Evolutionary conservation across 2,329 filamentous ascomycete species (phyloP).

Genomic region (Plectosphaerella sp.): DNA sequence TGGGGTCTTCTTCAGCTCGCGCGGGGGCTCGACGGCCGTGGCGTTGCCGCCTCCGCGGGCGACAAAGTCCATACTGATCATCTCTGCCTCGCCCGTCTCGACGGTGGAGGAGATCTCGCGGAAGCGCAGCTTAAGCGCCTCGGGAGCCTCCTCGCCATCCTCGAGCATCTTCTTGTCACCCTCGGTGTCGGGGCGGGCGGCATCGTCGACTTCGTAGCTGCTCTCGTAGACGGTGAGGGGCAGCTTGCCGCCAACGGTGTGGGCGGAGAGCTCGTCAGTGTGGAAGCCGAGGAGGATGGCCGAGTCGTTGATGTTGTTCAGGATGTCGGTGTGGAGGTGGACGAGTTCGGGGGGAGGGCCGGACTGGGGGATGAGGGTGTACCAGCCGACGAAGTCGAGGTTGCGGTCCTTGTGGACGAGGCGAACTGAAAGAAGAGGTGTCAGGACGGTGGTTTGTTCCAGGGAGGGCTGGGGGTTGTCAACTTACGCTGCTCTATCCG

Average conservation of each 20-base stretch:
- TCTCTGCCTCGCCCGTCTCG: conserved; percentile 92
- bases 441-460: not conserved
- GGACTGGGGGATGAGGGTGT: conserved; percentile 67
- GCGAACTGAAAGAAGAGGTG: conserved; percentile 55
- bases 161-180: conserved; percentile 70
- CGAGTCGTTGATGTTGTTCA: conserved; percentile 74
- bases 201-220: conserved; percentile 67
- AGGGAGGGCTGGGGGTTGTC: not conserved
- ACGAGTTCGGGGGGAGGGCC: conserved; percentile 69
- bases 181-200: conserved; percentile 32
- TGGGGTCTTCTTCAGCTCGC: conserved; percentile 40
- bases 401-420: conserved; percentile 80
- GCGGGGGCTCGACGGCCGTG: conserved; percentile 45
- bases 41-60: conserved; percentile 81
- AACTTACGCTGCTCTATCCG: conserved; percentile 79
- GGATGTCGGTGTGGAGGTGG: conserved; percentile 73
- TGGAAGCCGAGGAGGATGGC: conserved; percentile 88
- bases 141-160: conserved; percentile 45
- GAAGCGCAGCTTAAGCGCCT: conserved; percentile 63
- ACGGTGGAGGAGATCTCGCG: conserved; percentile 80
- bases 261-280: conserved; percentile 50
- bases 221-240: conserved; percentile 91
- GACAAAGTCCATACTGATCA: conserved; percentile 95
- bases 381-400: conserved; percentile 90
- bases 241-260: conserved; percentile 69